phyloP scores from a whole-genome alignment of 2,329 filamentous ascomycete genomes.

The Fusarium sp. region DNA sequence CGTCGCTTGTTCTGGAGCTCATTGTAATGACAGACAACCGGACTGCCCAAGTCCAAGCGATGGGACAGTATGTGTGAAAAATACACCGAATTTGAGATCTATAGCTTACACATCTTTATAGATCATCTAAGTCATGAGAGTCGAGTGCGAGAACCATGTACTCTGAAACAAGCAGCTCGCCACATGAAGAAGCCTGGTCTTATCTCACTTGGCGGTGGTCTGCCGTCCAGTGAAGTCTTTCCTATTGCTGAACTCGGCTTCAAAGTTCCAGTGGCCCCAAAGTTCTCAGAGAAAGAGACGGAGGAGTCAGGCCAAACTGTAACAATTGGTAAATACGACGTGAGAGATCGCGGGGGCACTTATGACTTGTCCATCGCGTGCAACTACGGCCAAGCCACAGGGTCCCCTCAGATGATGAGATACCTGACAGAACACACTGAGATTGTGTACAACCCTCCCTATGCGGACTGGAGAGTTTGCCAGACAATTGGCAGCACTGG shows the following conservation, averaged over 20 bases:
- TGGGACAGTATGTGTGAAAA: constrained; percentile 80
- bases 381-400: constrained; percentile 92
- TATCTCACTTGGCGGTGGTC: constrained; percentile 90
- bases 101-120: constrained; percentile 45
- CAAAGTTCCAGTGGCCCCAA: constrained; percentile 76
- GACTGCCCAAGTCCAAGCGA: constrained; percentile 81
- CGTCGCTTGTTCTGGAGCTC: not conserved
- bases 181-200: constrained; percentile 84
- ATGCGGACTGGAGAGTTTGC: constrained; percentile 88
- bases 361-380: constrained; percentile 88
- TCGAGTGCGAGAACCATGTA: constrained; percentile 70
- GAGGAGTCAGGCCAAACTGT: constrained; percentile 70
- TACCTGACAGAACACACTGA: constrained; percentile 97
- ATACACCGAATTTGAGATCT: not conserved
- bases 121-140: constrained; percentile 73
- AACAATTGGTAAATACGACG: constrained; percentile 86
- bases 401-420: constrained; percentile 86
- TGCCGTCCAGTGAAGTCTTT: constrained; percentile 91
- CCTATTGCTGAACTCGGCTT: constrained; percentile 85
- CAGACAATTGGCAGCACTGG: constrained; percentile 89
- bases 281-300: constrained; percentile 78
- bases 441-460: constrained; percentile 86
- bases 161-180: constrained; percentile 85
- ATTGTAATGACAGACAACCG: constrained; percentile 48
- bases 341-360: constrained; percentile 64